Conservation (phyloP, 2,329 filamentous ascomycete genomes). For the Fusarium coicis region DNA sequence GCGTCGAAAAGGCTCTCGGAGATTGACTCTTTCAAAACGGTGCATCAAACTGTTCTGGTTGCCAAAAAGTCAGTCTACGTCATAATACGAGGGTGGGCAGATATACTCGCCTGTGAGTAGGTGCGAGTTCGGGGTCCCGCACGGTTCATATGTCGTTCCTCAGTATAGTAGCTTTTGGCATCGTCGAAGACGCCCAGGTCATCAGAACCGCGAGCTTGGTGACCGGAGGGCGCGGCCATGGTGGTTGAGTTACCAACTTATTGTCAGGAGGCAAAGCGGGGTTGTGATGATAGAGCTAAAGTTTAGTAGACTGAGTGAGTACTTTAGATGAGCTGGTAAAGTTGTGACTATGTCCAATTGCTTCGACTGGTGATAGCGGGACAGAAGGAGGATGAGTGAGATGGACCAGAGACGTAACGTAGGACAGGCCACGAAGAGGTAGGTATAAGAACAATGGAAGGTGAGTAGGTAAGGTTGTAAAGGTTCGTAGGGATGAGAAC, state of each 20-base stretch:
- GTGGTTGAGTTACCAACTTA: constrained; percentile 14
- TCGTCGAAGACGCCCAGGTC: constrained; percentile 66
- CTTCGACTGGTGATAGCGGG: constrained; percentile 17
- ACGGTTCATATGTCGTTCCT: constrained; percentile 64
- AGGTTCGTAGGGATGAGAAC: constrained; percentile 29
- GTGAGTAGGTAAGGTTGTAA: constrained; percentile 15
- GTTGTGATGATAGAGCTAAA: not conserved
- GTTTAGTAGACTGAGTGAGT: not conserved
- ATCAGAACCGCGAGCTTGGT: constrained; percentile 52
- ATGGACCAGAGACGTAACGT: constrained; percentile 18
- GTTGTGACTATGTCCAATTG: constrained; percentile 21
- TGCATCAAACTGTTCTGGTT: constrained; percentile 63
- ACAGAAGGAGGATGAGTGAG: constrained; percentile 4
- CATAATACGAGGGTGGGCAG: not conserved
- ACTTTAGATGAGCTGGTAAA: not conserved
- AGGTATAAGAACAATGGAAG: constrained; percentile 27
- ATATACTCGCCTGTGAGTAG: constrained; percentile 62
- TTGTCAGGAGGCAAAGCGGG: constrained; percentile 12
- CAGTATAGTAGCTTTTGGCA: constrained; percentile 68
- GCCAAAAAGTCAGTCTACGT: constrained; percentile 43
- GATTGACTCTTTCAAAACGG: constrained; percentile 63
- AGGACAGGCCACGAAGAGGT: constrained; percentile 28
- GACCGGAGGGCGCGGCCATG: constrained; percentile 46
- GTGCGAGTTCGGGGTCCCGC: constrained; percentile 64
- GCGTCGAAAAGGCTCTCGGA: constrained; percentile 66